Percentiles rank a stretch among this genome's conserved stretches.
These are phyloP conservation scores for Henckelia pumila DNA, from an alignment of 257 asterid species.

Conservation along the genomic window DNA sequence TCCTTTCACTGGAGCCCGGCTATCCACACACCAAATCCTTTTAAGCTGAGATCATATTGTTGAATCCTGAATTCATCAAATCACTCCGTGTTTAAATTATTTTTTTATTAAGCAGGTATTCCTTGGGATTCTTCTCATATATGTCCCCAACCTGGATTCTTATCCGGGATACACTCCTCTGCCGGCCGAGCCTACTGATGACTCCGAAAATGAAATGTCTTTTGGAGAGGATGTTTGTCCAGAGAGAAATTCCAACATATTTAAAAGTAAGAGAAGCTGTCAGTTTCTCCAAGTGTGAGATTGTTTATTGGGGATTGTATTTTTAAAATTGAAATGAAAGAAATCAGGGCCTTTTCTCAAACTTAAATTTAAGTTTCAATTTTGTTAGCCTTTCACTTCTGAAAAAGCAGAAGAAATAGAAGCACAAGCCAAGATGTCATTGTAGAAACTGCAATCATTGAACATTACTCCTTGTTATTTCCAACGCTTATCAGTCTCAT, in stretches of 20 bases:
- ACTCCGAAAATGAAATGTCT: constrained; percentile 39
- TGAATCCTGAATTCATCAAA: background rate
- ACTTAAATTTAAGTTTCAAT: background rate
- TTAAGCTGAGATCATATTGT: background rate
- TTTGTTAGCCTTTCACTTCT: too few relatives aligned
- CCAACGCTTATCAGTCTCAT: constrained; percentile 15
- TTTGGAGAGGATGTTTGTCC: constrained; percentile 72
- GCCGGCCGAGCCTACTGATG: constrained; percentile 43
- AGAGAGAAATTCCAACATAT: constrained; percentile 64
- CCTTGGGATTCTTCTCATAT: constrained; percentile 58
- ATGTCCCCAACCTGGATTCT: constrained; percentile 62
- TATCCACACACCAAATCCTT: background rate
- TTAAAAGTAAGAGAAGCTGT: constrained; percentile 50
- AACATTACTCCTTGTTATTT: background rate
- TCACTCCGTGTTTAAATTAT: constrained; percentile 10
- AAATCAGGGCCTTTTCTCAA: too few relatives aligned
- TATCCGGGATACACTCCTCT: constrained; percentile 72
- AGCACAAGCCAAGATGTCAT: too few relatives aligned
- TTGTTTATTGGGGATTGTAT: background rate
- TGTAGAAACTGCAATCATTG: too few relatives aligned
- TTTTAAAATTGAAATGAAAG: background rate
- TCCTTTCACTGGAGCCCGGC: constrained; percentile 7
- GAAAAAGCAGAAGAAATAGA: too few relatives aligned
- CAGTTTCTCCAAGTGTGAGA: background rate
- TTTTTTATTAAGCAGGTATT: constrained; percentile 47